phyloP scores from a whole-genome alignment of 2,329 filamentous ascomycete species.

The Aspergillus chevalieri region DNA sequence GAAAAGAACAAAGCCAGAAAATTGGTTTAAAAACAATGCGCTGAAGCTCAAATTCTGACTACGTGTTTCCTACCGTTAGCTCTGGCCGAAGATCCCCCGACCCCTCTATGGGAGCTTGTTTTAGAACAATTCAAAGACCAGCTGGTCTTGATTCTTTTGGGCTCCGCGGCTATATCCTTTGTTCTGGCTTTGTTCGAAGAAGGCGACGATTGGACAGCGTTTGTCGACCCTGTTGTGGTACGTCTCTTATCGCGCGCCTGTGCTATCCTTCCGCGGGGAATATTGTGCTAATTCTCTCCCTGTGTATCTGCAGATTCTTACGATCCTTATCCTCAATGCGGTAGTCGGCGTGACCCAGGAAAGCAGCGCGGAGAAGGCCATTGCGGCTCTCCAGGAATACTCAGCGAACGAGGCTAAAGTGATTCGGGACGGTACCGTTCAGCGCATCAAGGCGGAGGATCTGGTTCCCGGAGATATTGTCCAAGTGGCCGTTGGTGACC shows the following conservation, averaged over 20 bases:
- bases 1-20: too few species aligned
- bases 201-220: constrained; percentile 89
- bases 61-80: constrained; percentile 40
- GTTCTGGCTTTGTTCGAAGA: constrained; percentile 88
- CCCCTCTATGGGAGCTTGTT: constrained; percentile 91
- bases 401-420: constrained; percentile 97
- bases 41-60: background rate
- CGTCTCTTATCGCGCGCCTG: constrained; percentile 36
- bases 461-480: constrained; percentile 92
- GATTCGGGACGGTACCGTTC: constrained; percentile 72
- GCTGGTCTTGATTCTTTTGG: constrained; percentile 89
- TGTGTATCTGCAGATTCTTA: constrained; percentile 64
- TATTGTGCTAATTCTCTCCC: constrained; percentile 11
- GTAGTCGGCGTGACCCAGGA: constrained; percentile 98
- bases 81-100: constrained; percentile 84
- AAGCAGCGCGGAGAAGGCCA: constrained; percentile 96
- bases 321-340: constrained; percentile 92
- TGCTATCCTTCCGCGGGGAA: background rate
- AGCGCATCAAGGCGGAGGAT: constrained; percentile 89
- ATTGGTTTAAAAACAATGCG: background rate
- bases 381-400: constrained; percentile 96
- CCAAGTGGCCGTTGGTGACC: constrained; percentile 80
- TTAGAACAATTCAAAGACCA: constrained; percentile 99
- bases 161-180: constrained; percentile 88
- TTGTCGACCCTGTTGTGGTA: constrained; percentile 93